phyloP scores from a whole-genome alignment of 441 rosid species.

The Eruca vesicaria region DNA sequence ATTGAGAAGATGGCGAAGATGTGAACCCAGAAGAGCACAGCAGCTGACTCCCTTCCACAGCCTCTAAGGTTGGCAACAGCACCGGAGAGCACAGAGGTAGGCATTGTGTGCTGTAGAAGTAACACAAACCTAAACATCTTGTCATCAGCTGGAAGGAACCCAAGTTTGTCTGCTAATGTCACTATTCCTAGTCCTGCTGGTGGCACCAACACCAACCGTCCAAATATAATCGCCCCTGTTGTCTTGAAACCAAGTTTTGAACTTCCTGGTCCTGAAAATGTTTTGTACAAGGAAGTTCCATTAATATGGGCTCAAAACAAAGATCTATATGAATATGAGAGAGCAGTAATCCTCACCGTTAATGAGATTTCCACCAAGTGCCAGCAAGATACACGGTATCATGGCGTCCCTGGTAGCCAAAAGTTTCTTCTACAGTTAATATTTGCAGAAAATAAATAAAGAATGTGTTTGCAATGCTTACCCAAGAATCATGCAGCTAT shows the following conservation, averaged over 20 bases:
- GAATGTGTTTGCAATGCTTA: constrained; percentile 41
- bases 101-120: constrained; percentile 96
- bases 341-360: constrained; percentile 60
- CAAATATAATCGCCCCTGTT: constrained; percentile 79
- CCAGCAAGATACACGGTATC: constrained; percentile 96
- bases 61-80: constrained; percentile 96
- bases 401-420: constrained; percentile 74
- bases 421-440: constrained; percentile 18
- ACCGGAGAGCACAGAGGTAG: constrained; percentile 94
- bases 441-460: neutral
- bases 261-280: constrained; percentile 95
- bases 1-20: constrained; percentile 85
- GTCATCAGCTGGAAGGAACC: constrained; percentile 88
- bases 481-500: constrained; percentile 99
- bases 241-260: constrained; percentile 90
- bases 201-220: constrained; percentile 80
- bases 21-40: constrained; percentile 96
- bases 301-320: too few species aligned
- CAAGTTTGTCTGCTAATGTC: constrained; percentile 88
- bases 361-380: constrained; percentile 96
- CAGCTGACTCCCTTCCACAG: constrained; percentile 94
- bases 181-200: constrained; percentile 90
- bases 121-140: constrained; percentile 93
- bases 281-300: constrained; percentile 26
- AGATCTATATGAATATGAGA: constrained; percentile 36